Evolutionary conservation across 805 yeast genomes (phyloP), one percentile per base, ranked within the genome.

Genomic region (Saccharomycodes ludwigii): DNA sequence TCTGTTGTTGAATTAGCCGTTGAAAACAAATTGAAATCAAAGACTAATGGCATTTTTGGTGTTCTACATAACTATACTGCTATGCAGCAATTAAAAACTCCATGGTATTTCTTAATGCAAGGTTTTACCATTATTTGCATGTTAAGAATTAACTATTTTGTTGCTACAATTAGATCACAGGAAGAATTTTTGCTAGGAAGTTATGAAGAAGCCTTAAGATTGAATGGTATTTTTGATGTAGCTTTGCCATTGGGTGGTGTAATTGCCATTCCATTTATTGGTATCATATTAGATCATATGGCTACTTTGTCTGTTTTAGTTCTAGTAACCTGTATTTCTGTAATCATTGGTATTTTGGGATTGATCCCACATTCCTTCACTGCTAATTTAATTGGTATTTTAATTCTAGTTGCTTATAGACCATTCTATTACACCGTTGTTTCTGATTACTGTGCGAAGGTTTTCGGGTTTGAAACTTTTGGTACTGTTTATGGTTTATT

Each of bases 361-460:
- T 54, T 83, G 19, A 42, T 80, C 21, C 62, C 77, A 4, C 41
- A 43, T 29, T 47, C 53, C 15, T 39, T 54, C 22, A 7, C 19
- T 1, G 63, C 71, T 2, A 85, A 86, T 25, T 65, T 79, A 28
- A 27, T 68, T 1, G 94, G 94, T 3, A 79, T 86, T 26, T 43
- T 73, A 2, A 40, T 80, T 19, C 59, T 86, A 41, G 96, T 84
- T 8, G 62, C 81, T 2, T 85, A 81, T 56, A 68, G 97, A 52
- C 95, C 97, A 8, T 81, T 86, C 48, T 85, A 81, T 49, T 88
- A 86, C 56, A 86, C 97, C 2, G 82, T 93, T 2, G 83, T 85
- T 5, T 80, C 94, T 2, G 96, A 88, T 54, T 84, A 76, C 52
- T 71, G 85, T 46, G 93, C 94, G 18, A 86, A 86, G 51, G 88